phyloP scores from a whole-genome alignment of 1,284 basidiomycete species.

The Pisolithus thermaeus region DNA sequence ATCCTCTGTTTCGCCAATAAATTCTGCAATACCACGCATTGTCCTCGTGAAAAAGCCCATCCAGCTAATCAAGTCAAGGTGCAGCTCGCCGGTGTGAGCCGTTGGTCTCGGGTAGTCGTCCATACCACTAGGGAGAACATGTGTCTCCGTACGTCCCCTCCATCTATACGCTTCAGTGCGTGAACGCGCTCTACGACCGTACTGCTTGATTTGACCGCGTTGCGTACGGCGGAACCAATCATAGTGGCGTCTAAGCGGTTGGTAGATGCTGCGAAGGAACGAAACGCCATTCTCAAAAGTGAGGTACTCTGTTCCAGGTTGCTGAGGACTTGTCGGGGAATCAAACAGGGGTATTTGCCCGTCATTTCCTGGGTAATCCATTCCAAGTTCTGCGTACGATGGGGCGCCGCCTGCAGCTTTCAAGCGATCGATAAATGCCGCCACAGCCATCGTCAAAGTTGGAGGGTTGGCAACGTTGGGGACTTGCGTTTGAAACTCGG shows the following conservation, averaged over 20 bases:
- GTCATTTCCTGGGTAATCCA: slow-evolving; percentile 40
- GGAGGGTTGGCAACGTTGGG: slow-evolving; percentile 93
- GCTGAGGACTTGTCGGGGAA: slow-evolving; percentile 13
- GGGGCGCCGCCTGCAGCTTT: slow-evolving; percentile 40
- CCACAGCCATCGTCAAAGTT: slow-evolving; percentile 86
- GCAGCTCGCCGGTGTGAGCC: slow-evolving; percentile 87
- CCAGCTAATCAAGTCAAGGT: slow-evolving; percentile 91
- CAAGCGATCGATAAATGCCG: slow-evolving; percentile 78
- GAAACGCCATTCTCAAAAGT: slow-evolving; percentile 55
- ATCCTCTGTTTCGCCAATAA: slow-evolving; percentile 80
- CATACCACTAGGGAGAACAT: slow-evolving; percentile 90
- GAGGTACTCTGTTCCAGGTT: slow-evolving; percentile 45
- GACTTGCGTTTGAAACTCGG: slow-evolving; percentile 88
- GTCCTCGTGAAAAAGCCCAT: slow-evolving; percentile 91
- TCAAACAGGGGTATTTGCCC: slow-evolving; percentile 42
- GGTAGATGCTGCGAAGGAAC: slow-evolving; percentile 78
- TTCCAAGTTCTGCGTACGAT: slow-evolving; percentile 55
- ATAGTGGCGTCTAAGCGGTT: slow-evolving; percentile 83
- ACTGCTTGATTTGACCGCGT: slow-evolving; percentile 88
- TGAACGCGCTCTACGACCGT: slow-evolving; percentile 75
- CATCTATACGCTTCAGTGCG: slow-evolving; percentile 88
- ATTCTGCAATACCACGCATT: slow-evolving; percentile 81
- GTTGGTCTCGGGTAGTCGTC: slow-evolving; percentile 91
- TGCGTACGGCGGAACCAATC: slow-evolving; percentile 95
- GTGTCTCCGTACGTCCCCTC: slow-evolving; percentile 83